Evolutionary conservation across 371 early-diverging fungal species (phyloP), one percentile per base, ranked within the genome.

Genomic region (Rhizopus stolonifer): DNA sequence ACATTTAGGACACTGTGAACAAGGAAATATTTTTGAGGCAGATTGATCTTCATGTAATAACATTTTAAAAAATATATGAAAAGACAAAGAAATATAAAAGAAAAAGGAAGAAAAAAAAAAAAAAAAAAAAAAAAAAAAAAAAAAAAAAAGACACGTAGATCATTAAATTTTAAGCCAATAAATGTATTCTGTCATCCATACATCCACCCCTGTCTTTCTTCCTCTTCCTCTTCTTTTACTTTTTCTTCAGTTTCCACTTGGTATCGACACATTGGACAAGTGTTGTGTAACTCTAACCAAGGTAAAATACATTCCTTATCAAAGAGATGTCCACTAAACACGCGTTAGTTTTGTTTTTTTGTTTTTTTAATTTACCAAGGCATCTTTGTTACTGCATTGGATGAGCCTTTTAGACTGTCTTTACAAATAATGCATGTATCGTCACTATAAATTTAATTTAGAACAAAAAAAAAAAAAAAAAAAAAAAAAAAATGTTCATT

Each of bases 221-320:
- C 79, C 51, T 78, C 72, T 22, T 78, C 79, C 58, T 78, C 75
- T 34, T 72, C 52, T 31, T 69, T 60, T 1, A 65, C 79, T 31
- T 49, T 23, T 29, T 72, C 44, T 43, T 81, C 80, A 1, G 82
- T 80, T 43, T 74, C 75, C 0, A 86, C 65, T 31, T 76, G 60
- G 52, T 57, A 61, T 49, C 86, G 65, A 50, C 86, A 86, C 52
- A 76, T 49, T 0, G 86, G 86, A 54, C 86, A 86, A 9, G 83
- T 77, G 63, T 84, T 74, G 39, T 77, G 73, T 17, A 74, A 55
- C 29, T 74, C 58, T 22, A 86, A 62, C 86, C 86, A 86, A 45
- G 80, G 72, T 15, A 82, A 64, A 18, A 86, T 40, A 58, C 86
- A 86, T 14, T 66, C 73, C 29, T 68, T 67, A 61, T 84, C 81